Conservation (phyloP, 1,284 basidiomycete species). For the Xerocomus amazonicus region DNA sequence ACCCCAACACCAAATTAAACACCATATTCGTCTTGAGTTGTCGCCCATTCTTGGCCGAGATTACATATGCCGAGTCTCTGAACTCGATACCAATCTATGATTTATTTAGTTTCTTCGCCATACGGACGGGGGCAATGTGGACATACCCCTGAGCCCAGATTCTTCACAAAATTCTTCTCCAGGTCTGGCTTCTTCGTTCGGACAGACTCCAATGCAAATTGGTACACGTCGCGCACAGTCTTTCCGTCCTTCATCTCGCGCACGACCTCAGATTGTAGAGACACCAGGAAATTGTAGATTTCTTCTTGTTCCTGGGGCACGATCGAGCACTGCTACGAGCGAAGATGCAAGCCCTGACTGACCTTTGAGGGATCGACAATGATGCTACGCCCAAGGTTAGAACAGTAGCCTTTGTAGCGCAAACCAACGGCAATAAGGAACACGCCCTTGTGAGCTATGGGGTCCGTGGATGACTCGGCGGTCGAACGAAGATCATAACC, state of each 20-base stretch:
- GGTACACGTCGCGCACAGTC: slow-evolving; percentile 76
- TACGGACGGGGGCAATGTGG: background rate
- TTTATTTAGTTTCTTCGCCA: slow-evolving; percentile 1
- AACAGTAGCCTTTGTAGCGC: slow-evolving; percentile 91
- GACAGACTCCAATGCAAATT: slow-evolving; percentile 70
- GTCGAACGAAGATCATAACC: slow-evolving; percentile 89
- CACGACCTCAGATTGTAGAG: slow-evolving; percentile 77
- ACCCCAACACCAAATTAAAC: slow-evolving; percentile 81
- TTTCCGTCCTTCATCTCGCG: slow-evolving; percentile 81
- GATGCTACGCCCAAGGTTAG: slow-evolving; percentile 90
- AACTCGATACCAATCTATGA: slow-evolving; percentile 89
- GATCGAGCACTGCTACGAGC: slow-evolving; percentile 4
- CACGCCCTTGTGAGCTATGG: slow-evolving; percentile 87
- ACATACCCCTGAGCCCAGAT: slow-evolving; percentile 83
- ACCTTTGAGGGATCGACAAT: slow-evolving; percentile 92
- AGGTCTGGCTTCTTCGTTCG: slow-evolving; percentile 78
- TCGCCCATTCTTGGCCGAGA: slow-evolving; percentile 79
- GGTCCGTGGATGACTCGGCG: slow-evolving; percentile 81
- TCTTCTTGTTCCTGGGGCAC: slow-evolving; percentile 77
- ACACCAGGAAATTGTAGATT: slow-evolving; percentile 77
- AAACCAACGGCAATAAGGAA: slow-evolving; percentile 87
- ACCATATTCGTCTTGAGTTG: slow-evolving; percentile 80
- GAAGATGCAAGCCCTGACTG: slow-evolving; percentile 20
- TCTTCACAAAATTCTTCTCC: slow-evolving; percentile 85
- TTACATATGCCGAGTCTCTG: slow-evolving; percentile 82